Evolutionary conservation across 306 rosid genomes (phyloP).

Genomic region (Cotoneaster glaucophyllus): DNA sequence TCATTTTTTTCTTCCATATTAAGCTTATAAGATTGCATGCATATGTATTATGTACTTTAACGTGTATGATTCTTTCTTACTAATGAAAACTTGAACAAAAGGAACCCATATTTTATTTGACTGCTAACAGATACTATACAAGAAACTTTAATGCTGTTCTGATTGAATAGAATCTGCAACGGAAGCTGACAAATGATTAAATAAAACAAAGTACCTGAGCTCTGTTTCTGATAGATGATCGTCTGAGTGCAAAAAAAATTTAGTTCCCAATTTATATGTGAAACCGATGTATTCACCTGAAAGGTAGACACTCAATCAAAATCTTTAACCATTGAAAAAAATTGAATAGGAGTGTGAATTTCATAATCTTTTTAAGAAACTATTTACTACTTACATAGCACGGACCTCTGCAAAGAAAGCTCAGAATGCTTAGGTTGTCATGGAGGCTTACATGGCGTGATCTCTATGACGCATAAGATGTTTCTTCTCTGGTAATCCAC

Average conservation of each 20-base stretch:
- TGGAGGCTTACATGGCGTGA: neutral
- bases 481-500: neutral
- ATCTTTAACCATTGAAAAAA: neutral
- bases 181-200: neutral
- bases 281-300: neutral
- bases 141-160: neutral
- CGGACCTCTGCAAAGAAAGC: neutral
- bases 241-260: neutral
- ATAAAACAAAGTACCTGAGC: neutral
- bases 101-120: neutral
- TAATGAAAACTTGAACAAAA: neutral
- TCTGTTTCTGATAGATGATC: neutral
- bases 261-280: neutral
- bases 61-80: neutral
- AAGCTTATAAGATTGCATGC: too few relatives aligned
- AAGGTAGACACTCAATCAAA: slow-evolving; percentile 1
- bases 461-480: neutral
- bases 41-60: neutral
- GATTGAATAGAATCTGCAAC: neutral
- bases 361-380: neutral
- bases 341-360: neutral
- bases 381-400: neutral
- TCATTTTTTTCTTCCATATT: neutral
- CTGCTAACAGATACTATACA: neutral
- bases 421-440: neutral